These are phyloP conservation scores for Coemansia sp. DNA, from an alignment of 192 early-diverging fungal species.

Conservation along the genomic window DNA sequence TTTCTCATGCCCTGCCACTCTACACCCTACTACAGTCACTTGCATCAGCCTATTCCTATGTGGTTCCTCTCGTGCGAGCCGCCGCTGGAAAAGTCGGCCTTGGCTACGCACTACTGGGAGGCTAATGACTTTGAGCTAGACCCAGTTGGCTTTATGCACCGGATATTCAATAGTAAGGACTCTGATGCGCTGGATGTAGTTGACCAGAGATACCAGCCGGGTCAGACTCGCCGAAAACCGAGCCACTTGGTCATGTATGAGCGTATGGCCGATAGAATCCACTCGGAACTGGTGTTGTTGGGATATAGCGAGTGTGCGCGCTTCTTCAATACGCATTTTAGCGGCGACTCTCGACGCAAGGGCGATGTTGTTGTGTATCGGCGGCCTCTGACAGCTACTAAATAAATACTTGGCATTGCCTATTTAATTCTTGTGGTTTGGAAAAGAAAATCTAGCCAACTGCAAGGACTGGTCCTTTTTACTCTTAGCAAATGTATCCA, in stretches of 20 bases:
- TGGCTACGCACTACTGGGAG: conserved; percentile 68
- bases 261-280: conserved; percentile 49
- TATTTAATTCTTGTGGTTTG: not conserved
- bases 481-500: not conserved
- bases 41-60: conserved; percentile 74
- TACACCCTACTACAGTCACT: conserved; percentile 87
- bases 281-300: conserved; percentile 30
- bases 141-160: conserved; percentile 63
- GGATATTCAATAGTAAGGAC: conserved; percentile 23
- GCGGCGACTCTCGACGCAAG: conserved; percentile 73
- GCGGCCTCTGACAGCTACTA: not conserved
- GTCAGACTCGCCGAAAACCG: conserved; percentile 57
- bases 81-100: conserved; percentile 56
- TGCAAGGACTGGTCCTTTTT: not conserved
- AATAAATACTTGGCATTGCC: not conserved
- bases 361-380: conserved; percentile 87
- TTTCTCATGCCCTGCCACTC: conserved; percentile 98
- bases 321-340: conserved; percentile 94
- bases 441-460: not conserved
- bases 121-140: conserved; percentile 78
- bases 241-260: conserved; percentile 84
- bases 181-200: not conserved
- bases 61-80: conserved; percentile 94
- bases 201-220: not conserved
- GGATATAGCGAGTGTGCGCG: conserved; percentile 71